Evolutionary conservation across 2,329 filamentous ascomycete species (phyloP), one percentile per base, ranked within the genome.

Genomic region (Pseudonectria foliicola): DNA sequence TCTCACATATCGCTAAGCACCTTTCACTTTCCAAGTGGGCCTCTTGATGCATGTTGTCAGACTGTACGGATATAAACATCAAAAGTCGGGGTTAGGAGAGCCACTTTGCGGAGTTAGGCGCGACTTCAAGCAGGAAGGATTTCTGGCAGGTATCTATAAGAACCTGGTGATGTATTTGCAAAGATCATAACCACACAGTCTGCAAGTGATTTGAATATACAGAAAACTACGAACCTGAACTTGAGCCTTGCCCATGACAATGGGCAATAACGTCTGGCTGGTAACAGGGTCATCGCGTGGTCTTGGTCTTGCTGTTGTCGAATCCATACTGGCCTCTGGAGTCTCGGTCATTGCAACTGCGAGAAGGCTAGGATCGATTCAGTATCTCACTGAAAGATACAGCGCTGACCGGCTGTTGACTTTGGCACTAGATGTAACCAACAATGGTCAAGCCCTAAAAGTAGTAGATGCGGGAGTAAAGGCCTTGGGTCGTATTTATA

Each of bases 401-500:
- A 57, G 63, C 5, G 4, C 45, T 1, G 45, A 52, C 29, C 75
- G 73, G 44, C 66, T 66, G 40, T 57, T 76, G 3, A 46, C 68
- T 3, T 43, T 68, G 3, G 62, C 68, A 11, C 63, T 77, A 11
- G 74, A 80, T 11, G 30, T 33, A 0, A 71, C 67, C 0, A 66
- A 70, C 3, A 67, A 75, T 34, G 52, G 66, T 23, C 55, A 52
- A 10, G 53, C 61, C 10, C 29, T 52, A 7, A 35, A 52, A 2
- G 53, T 60, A 2, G 53, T 64, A 13, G 44, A 66, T 7, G 53
- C 56, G 13, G 64, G 66, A 0, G 24, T 56, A 1, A 53, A 64
- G 3, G 67, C 67, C 31, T 80, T 76, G 48, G 64, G 67, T 13
- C 67, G 70, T 7, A 55, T 81, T 29, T 74, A 80, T 49, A 68